phyloP scores from a whole-genome alignment of 768 basidiomycete genomes.

The Suillus decipiens region DNA sequence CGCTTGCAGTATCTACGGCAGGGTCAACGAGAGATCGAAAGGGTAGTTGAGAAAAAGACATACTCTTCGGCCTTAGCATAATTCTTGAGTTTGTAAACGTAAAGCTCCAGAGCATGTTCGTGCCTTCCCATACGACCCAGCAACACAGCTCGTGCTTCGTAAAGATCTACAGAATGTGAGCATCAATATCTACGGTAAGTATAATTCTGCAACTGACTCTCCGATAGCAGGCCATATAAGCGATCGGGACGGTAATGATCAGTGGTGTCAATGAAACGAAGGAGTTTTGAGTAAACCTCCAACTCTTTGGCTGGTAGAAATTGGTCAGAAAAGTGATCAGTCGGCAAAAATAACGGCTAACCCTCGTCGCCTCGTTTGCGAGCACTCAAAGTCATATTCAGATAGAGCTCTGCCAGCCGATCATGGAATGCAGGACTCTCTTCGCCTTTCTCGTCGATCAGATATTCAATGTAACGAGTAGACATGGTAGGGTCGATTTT shows the following conservation, averaged over 20 bases:
- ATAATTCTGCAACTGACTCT: slow-evolving; percentile 52
- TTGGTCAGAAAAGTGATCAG: slow-evolving; percentile 11
- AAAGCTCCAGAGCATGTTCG: slow-evolving; percentile 92
- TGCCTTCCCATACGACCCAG: slow-evolving; percentile 89
- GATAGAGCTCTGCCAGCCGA: slow-evolving; percentile 84
- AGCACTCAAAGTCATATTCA: slow-evolving; percentile 61
- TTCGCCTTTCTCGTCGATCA: slow-evolving; percentile 77
- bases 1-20: slow-evolving; percentile 82
- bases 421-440: slow-evolving; percentile 75
- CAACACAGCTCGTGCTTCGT: slow-evolving; percentile 89
- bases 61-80: slow-evolving; percentile 89
- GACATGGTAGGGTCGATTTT: slow-evolving; percentile 68
- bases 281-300: slow-evolving; percentile 65
- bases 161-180: slow-evolving; percentile 58
- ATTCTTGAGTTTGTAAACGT: slow-evolving; percentile 85
- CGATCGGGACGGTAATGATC: slow-evolving; percentile 74
- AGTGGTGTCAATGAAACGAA: slow-evolving; percentile 76
- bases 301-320: slow-evolving; percentile 44
- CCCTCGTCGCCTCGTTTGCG: slow-evolving; percentile 63
- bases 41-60: slow-evolving; percentile 24
- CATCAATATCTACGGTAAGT: background rate
- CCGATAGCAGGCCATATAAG: slow-evolving; percentile 78
- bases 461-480: slow-evolving; percentile 79
- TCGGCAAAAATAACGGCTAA: slow-evolving; percentile 30
- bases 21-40: slow-evolving; percentile 4